Base-by-base conservation (phyloP, 2,329 filamentous ascomycete genomes). In the Stemphylium beticola region DNA sequence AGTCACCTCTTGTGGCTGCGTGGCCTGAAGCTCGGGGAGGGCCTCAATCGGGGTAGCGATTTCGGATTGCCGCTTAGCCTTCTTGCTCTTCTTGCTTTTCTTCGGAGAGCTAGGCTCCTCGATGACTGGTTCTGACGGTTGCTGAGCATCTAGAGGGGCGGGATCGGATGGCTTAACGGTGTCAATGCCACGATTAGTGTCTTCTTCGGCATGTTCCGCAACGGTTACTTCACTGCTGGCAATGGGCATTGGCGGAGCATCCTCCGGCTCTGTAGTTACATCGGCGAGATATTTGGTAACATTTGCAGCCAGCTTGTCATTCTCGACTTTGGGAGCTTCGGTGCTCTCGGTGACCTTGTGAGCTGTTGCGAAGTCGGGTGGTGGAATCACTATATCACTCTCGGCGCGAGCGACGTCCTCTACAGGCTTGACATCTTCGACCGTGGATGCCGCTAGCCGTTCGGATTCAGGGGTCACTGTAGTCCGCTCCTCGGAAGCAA, bases 81-180 rank as follows among this genome's bases (percentile, higher is more conserved):
- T 73, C 57, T 72, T 72, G n/a, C 43, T 62, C 46, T 73, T 73
- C 55, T 65, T 65, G 47, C 58, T 54, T 34, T 60, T 62, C 44
- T 58, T 64, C 8, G 55, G 49, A 20, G 50, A 36, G 18, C 15
- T 55, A 3, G 42, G 47, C 38, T 57, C 43, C 4, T 51, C 38
- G 9, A 47, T n/a, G 4, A 29, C 18, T n/a, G 43, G 31, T 14
- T 44, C 46, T 17, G 48, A 46, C 6, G 34, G 4, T n/a, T 43
- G 37, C n/a, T 34, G 22, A 14, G 22, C 4, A n/a, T 42, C 36
- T 2, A 46, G 37, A 5, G 34, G 29, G 26, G n/a, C 31, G 14
- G 42, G 20, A 12, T 18, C 4, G 6, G 48, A 24, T 32, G 50
- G 42, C 14, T 50, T 32, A 2, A 39, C 34, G 11, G 33, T 54